A percentile compares a stretch with the other conserved stretches of the same genome.
phyloP scores from a whole-genome alignment of 1,284 basidiomycete genomes.

The Erythrobasidium hasegawianum region DNA sequence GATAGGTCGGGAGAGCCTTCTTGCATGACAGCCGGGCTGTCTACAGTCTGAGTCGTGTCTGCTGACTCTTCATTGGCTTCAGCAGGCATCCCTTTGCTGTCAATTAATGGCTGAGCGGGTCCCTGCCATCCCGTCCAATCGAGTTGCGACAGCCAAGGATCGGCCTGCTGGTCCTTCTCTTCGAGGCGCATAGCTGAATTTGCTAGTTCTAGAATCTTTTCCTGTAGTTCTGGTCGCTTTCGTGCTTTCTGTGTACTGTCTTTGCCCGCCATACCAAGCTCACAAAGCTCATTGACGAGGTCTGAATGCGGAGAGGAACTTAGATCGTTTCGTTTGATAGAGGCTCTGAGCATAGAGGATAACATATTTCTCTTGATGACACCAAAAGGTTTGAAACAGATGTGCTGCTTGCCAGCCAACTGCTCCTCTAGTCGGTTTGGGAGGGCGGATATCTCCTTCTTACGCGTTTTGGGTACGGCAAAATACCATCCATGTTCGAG shows the following conservation, averaged over 20 bases:
- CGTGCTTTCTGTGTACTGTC: neutral
- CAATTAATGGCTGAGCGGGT: too few species aligned
- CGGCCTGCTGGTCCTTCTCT: constrained; percentile 10
- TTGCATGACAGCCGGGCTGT: too few species aligned
- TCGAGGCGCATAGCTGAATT: constrained; percentile 14
- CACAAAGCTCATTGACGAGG: neutral
- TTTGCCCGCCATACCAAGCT: neutral
- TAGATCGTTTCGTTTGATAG: neutral
- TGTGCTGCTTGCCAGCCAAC: neutral
- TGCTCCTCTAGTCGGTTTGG: neutral
- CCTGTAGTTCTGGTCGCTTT: constrained; percentile 1
- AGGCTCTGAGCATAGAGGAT: neutral
- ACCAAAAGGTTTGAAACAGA: constrained; percentile 15
- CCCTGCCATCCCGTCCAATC: constrained; percentile 39
- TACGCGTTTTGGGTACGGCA: constrained; percentile 25
- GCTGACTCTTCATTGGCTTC: too few species aligned
- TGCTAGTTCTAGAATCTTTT: constrained; percentile 34
- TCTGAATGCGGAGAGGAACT: neutral
- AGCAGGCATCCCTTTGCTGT: too few species aligned
- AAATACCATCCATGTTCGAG: constrained; percentile 44
- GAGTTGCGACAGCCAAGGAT: constrained; percentile 42
- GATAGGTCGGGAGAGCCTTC: too few species aligned
- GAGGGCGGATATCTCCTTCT: neutral
- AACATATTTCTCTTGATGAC: constrained; percentile 38
- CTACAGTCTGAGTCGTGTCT: too few species aligned